phyloP scores from a whole-genome alignment of 352 stramenopile species.

The Aphanomyces stellatus region DNA sequence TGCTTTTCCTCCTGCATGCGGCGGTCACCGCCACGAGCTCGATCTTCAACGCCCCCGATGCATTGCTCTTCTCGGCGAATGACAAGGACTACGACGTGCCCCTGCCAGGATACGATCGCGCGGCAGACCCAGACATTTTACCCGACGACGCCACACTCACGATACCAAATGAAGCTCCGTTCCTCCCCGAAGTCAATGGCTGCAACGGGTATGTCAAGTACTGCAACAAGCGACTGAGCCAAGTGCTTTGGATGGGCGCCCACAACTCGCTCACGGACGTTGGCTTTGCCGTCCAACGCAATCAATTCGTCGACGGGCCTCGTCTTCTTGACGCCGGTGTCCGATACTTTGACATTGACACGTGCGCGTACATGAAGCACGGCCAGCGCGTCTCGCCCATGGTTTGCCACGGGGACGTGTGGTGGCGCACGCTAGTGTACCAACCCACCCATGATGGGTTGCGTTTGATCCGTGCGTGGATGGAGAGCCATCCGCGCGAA shows the following conservation, averaged over 20 bases:
- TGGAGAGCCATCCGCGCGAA: background rate
- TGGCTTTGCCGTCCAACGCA: background rate
- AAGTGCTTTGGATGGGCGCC: background rate
- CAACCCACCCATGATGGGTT: background rate
- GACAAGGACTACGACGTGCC: too few species aligned
- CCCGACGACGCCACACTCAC: background rate
- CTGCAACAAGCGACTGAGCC: background rate
- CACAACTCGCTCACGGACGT: background rate
- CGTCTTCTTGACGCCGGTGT: background rate
- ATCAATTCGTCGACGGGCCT: background rate
- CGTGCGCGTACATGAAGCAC: background rate
- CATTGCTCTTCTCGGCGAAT: too few species aligned
- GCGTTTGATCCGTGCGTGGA: background rate
- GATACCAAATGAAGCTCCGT: background rate
- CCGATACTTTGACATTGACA: slow-evolving; percentile 7
- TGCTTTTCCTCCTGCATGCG: too few species aligned
- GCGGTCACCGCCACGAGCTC: too few species aligned
- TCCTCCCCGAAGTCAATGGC: background rate
- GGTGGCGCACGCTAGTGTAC: background rate
- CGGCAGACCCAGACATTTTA: background rate
- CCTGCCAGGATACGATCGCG: background rate
- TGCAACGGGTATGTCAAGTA: background rate
- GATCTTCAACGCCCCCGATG: too few species aligned
- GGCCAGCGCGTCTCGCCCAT: background rate
- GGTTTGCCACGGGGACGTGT: background rate